Percentiles rank a stretch among this genome's conserved stretches.
phyloP scores from a whole-genome alignment of 1,284 basidiomycete species.

The Boletus albobrunnescens region DNA sequence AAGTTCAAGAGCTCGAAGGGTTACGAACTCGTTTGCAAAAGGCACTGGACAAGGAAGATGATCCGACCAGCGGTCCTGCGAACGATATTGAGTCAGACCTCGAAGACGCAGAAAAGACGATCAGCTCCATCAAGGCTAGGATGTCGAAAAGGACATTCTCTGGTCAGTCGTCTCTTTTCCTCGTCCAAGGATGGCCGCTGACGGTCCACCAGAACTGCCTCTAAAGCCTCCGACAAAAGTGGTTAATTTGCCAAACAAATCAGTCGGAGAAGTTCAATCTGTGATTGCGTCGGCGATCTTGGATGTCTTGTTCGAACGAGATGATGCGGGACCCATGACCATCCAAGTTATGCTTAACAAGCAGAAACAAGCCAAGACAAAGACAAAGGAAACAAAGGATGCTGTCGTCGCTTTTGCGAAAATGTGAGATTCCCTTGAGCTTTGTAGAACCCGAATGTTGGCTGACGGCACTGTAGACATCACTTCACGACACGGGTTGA shows the following conservation, averaged over 20 bases:
- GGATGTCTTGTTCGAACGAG: conserved; percentile 9
- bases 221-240: background rate
- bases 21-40: background rate
- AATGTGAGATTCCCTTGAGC: conserved; percentile 9
- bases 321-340: conserved; percentile 19
- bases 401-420: conserved; percentile 7
- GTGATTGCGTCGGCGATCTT: conserved; percentile 12
- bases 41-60: conserved; percentile 6
- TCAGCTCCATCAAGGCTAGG: conserved; percentile 13
- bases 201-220: conserved; percentile 15
- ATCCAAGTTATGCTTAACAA: conserved; percentile 13
- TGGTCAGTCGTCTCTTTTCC: conserved; percentile 3
- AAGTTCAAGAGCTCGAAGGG: conserved; percentile 16
- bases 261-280: conserved; percentile 4
- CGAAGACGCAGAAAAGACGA: conserved; percentile 15
- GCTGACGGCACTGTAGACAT: conserved; percentile 15
- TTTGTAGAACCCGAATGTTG: background rate
- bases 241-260: conserved; percentile 2
- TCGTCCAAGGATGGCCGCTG: background rate
- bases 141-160: conserved; percentile 23
- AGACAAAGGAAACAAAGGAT: conserved; percentile 3
- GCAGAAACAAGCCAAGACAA: background rate
- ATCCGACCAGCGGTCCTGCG: background rate
- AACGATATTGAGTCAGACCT: conserved; percentile 18
- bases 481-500: background rate